A percentile compares a stretch with the other conserved stretches of the same genome.
These are phyloP conservation scores for Annulohypoxylon stygium DNA, from an alignment of 495 filamentous ascomycete species.

Conservation along the genomic window DNA sequence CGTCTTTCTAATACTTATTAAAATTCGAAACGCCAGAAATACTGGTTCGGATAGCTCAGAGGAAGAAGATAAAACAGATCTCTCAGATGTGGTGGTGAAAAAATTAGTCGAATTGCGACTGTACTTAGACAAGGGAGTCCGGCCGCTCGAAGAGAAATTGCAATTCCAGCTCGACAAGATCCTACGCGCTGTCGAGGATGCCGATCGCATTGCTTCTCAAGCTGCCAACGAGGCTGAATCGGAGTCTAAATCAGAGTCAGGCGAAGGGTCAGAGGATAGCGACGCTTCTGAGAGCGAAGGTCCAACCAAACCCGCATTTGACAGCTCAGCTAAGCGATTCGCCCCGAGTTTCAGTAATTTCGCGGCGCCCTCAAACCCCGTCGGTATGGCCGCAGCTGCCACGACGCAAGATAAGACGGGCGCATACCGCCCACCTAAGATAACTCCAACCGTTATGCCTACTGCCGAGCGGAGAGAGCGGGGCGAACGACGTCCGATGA, in stretches of 20 bases:
- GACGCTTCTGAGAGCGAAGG: conserved; percentile 51
- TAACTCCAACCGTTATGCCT: conserved; percentile 80
- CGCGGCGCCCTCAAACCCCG: conserved; percentile 52
- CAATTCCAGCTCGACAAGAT: conserved; percentile 93
- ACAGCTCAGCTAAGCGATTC: conserved; percentile 70
- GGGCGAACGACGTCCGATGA: conserved; percentile 67
- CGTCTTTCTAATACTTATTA: conserved; percentile 87
- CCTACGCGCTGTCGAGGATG: conserved; percentile 85
- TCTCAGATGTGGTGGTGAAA: conserved; percentile 70
- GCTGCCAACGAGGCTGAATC: conserved; percentile 52
- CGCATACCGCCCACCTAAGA: conserved; percentile 87
- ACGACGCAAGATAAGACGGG: conserved; percentile 59
- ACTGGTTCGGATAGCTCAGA: conserved; percentile 42
- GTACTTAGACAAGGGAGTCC: conserved; percentile 90
- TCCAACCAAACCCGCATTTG: conserved; percentile 59
- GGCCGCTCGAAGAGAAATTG: conserved; percentile 85
- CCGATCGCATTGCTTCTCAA: conserved; percentile 59
- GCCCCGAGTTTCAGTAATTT: conserved; percentile 71
- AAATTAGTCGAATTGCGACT: conserved; percentile 88
- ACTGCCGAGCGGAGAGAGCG: conserved; percentile 70
- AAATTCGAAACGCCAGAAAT: conserved; percentile 72
- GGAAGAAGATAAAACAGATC: conserved; percentile 24
- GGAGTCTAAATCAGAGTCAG: conserved; percentile 58
- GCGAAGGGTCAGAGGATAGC: conserved; percentile 50
- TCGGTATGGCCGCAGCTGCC: conserved; percentile 51